phyloP scores from a whole-genome alignment of 495 filamentous ascomycete species.

The Penicillium antarcticum region DNA sequence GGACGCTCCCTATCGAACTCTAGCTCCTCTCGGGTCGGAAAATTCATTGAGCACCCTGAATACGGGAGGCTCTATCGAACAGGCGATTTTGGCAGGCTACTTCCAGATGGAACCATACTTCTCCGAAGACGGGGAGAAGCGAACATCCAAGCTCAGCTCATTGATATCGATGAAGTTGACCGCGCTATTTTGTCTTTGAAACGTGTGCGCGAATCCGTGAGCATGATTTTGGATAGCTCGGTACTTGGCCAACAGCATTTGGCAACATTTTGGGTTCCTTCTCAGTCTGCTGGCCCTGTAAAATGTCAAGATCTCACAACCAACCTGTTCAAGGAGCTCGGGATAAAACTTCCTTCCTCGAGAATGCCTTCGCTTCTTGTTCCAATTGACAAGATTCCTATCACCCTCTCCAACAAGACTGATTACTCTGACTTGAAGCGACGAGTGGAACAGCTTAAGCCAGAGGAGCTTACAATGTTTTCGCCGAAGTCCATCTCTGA shows the following conservation, averaged over 20 bases:
- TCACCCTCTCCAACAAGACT: slow-evolving; percentile 62
- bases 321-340: slow-evolving; percentile 39
- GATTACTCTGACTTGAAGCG: slow-evolving; percentile 47
- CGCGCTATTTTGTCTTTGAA: slow-evolving; percentile 42
- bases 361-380: slow-evolving; percentile 68
- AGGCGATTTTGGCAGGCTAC: slow-evolving; percentile 68
- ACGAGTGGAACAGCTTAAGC: slow-evolving; percentile 24
- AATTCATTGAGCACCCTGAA: slow-evolving; percentile 61
- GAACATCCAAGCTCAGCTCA: slow-evolving; percentile 63
- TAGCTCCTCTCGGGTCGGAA: slow-evolving; percentile 50
- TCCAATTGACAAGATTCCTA: slow-evolving; percentile 60
- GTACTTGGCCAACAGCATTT: slow-evolving; percentile 38
- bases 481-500: slow-evolving; percentile 5
- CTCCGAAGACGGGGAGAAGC: slow-evolving; percentile 61
- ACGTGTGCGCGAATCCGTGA: slow-evolving; percentile 49
- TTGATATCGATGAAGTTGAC: slow-evolving; percentile 68
- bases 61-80: slow-evolving; percentile 69
- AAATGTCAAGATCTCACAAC: slow-evolving; percentile 18
- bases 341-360: slow-evolving; percentile 53
- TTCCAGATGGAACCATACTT: slow-evolving; percentile 64
- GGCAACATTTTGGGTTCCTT: slow-evolving; percentile 57
- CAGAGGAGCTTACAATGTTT: slow-evolving; percentile 23
- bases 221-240: slow-evolving; percentile 40
- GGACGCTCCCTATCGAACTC: slow-evolving; percentile 38
- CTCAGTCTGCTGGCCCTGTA: background rate